Percentiles rank a stretch among this genome's conserved stretches.
These are phyloP conservation scores for Fusarium mangiferae DNA, from an alignment of 2,329 filamentous ascomycete genomes.

Conservation along the genomic window DNA sequence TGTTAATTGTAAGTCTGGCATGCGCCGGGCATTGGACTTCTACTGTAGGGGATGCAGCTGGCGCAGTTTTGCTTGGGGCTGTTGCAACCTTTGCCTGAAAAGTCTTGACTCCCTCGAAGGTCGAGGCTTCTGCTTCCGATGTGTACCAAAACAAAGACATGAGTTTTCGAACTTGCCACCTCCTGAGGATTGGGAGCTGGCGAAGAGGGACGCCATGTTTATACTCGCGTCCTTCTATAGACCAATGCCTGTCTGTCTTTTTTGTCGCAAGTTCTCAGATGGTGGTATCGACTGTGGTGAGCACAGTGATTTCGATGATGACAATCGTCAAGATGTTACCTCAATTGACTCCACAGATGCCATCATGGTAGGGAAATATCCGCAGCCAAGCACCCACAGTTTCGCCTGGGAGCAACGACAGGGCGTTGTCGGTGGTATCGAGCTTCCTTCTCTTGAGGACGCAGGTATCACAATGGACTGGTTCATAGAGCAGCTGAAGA, in stretches of 20 bases:
- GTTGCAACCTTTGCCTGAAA: conserved; percentile 8
- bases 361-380: neutral
- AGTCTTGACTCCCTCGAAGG: neutral
- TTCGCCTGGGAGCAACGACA: neutral
- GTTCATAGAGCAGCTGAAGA: neutral
- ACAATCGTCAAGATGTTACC: neutral
- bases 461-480: conserved; percentile 1
- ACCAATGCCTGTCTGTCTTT: neutral
- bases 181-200: neutral
- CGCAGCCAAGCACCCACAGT: neutral
- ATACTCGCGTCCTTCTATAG: neutral
- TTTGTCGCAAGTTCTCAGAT: neutral
- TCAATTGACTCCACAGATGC: neutral
- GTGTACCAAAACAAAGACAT: neutral
- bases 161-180: neutral
- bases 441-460: neutral
- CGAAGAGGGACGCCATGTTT: neutral
- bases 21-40: neutral
- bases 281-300: neutral
- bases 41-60: conserved; percentile 1
- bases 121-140: conserved; percentile 6
- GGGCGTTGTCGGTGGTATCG: neutral
- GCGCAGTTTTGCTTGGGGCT: neutral
- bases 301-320: neutral
- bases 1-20: neutral